phyloP scores from a whole-genome alignment of 352 stramenopile genomes.

The Ophiocytium majus region DNA sequence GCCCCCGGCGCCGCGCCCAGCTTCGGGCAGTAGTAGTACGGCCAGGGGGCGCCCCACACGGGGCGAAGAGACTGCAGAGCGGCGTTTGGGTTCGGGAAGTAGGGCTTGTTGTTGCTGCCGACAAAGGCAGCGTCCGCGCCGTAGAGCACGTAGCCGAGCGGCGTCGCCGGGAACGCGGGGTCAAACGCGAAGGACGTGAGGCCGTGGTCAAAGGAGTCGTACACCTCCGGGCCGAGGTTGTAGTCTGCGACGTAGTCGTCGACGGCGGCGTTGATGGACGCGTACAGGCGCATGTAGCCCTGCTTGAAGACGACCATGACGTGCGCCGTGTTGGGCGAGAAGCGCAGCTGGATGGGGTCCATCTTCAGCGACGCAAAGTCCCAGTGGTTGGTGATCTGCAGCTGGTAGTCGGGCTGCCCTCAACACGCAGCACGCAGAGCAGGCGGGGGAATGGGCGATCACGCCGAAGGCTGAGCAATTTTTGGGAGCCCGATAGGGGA shows the following conservation, averaged over 20 bases:
- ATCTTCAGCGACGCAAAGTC: not conserved
- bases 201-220: constrained; percentile 1
- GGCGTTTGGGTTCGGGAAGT: not conserved
- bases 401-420: not conserved
- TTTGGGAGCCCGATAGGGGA: too few species aligned
- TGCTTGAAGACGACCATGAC: constrained; percentile 14
- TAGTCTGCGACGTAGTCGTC: not conserved
- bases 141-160: not conserved
- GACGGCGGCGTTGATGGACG: not conserved
- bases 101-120: not conserved
- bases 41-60: not conserved
- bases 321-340: not conserved
- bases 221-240: not conserved
- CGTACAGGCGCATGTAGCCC: constrained; percentile 3
- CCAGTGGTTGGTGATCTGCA: not conserved
- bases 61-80: not conserved
- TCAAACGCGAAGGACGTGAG: constrained; percentile 10
- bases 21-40: not conserved
- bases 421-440: too few species aligned
- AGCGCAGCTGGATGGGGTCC: not conserved
- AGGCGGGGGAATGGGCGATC: too few species aligned
- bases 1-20: not conserved
- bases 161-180: not conserved
- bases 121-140: not conserved
- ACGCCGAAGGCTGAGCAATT: too few species aligned